These are phyloP conservation scores for Prillingera fragicola DNA, from an alignment of 1,284 basidiomycete genomes.

Conservation along the genomic window DNA sequence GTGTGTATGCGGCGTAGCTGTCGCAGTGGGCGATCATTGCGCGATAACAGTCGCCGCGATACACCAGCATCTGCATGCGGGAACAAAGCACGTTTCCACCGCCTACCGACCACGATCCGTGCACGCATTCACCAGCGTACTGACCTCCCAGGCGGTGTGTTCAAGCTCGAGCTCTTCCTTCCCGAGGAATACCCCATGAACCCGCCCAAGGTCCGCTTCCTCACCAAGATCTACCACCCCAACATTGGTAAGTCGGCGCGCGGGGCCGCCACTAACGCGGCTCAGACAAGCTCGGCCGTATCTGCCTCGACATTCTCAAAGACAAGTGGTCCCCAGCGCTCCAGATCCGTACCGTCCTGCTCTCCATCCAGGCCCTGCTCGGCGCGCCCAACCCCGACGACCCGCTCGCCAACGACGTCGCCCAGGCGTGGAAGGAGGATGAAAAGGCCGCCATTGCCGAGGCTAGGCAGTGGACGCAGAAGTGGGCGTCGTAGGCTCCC, in stretches of 20 bases:
- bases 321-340: constrained; percentile 99
- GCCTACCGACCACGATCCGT: no score
- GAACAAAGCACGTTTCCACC: no score
- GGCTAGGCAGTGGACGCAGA: constrained; percentile 80
- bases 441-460: constrained; percentile 85
- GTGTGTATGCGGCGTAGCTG: no score
- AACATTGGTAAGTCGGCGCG: constrained; percentile 75
- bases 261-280: constrained; percentile 6
- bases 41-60: no score
- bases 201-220: constrained; percentile 95
- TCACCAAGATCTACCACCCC: constrained; percentile 99
- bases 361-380: constrained; percentile 92
- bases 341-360: constrained; percentile 93
- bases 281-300: constrained; percentile 91
- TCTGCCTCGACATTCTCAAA: constrained; percentile 97
- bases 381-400: constrained; percentile 98
- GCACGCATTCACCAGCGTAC: not conserved
- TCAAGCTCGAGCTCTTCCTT: constrained; percentile 92
- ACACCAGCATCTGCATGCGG: no score
- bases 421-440: constrained; percentile 98
- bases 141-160: constrained; percentile 66
- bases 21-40: no score
- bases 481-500: no score
- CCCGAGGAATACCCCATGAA: constrained; percentile 99
- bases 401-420: constrained; percentile 83